phyloP scores from a whole-genome alignment of 2,329 filamentous ascomycete genomes.

The Cercospora nicotianae region DNA sequence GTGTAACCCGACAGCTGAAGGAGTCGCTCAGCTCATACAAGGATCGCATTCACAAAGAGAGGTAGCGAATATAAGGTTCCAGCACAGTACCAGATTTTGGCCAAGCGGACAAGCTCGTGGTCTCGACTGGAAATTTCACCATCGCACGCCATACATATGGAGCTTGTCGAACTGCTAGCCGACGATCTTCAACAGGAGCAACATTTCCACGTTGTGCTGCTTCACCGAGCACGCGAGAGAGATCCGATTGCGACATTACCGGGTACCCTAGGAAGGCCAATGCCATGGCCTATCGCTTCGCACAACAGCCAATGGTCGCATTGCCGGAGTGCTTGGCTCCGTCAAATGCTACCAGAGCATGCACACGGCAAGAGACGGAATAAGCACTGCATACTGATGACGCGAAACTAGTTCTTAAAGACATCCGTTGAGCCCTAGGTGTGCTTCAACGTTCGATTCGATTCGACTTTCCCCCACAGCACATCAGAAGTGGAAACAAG shows the following conservation, averaged over 20 bases:
- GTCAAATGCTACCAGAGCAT: neutral
- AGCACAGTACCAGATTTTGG: neutral
- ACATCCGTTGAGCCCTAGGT: neutral
- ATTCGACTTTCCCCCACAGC: neutral
- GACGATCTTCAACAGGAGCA: neutral
- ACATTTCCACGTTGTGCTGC: neutral
- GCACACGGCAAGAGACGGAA: neutral
- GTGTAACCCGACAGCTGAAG: neutral
- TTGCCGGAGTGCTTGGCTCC: neutral
- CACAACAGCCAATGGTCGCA: neutral
- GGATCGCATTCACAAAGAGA: neutral
- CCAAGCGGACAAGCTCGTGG: neutral
- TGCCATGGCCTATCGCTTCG: neutral
- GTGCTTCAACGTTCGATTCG: neutral
- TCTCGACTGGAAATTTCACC: conserved; percentile 15
- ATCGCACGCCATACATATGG: conserved; percentile 23
- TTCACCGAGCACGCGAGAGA: neutral
- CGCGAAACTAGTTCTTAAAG: neutral
- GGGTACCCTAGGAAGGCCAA: neutral
- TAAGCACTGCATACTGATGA: neutral
- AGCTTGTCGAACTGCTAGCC: neutral
- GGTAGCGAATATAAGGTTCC: conserved; percentile 10
- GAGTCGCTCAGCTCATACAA: neutral
- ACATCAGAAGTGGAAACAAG: neutral
- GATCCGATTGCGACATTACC: neutral